phyloP scores from a whole-genome alignment of 2,329 filamentous ascomycete genomes.

The Aspergillus novofumigatus region DNA sequence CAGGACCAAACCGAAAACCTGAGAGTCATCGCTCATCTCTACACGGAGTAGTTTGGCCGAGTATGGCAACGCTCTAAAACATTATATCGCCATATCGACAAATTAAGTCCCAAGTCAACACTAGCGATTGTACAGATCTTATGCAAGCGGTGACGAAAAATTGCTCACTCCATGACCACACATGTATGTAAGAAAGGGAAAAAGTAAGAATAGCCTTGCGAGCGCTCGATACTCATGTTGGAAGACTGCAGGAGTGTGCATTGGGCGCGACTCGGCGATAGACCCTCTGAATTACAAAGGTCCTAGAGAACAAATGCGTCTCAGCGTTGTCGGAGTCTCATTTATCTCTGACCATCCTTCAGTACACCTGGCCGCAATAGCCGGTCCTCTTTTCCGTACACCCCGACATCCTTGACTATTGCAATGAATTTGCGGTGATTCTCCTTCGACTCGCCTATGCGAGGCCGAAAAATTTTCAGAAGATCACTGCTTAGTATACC shows the following conservation, averaged over 20 bases:
- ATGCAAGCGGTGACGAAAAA: neutral
- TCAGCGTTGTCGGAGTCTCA: neutral
- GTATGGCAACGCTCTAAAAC: neutral
- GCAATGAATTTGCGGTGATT: slow-evolving; percentile 41
- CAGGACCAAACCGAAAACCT: no score
- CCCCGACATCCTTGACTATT: slow-evolving; percentile 42
- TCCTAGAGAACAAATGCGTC: neutral
- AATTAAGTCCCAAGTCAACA: neutral
- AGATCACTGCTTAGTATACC: slow-evolving; percentile 45
- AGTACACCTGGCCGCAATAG: slow-evolving; percentile 37
- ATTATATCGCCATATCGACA: neutral
- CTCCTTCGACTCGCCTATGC: slow-evolving; percentile 40
- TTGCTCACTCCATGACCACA: neutral
- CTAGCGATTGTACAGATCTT: neutral
- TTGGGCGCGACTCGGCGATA: no score
- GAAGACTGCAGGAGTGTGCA: neutral
- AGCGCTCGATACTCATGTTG: neutral
- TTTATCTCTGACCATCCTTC: slow-evolving; percentile 13
- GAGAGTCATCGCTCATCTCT: no score
- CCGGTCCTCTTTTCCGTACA: slow-evolving; percentile 41
- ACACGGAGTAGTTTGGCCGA: neutral
- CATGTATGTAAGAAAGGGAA: neutral
- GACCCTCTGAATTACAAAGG: neutral
- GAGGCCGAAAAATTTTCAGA: slow-evolving; percentile 40
- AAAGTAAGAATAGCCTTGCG: neutral